These are phyloP conservation scores for Hypoxylon rickii DNA, from an alignment of 495 filamentous ascomycete genomes.

Conservation along the genomic window DNA sequence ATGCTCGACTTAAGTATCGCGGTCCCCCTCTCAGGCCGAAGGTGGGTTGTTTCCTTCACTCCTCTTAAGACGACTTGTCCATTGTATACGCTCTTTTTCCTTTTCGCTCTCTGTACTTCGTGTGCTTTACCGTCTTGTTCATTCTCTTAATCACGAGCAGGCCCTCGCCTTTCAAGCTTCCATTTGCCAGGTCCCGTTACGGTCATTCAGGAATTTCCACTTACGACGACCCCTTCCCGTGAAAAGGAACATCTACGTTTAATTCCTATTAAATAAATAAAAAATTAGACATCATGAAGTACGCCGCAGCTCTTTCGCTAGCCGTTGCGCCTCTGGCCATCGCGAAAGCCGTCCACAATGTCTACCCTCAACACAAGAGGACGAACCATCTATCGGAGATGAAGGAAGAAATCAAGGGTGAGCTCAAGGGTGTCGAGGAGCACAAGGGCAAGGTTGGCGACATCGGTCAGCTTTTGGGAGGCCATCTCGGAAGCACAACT, in stretches of 20 bases:
- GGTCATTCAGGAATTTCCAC: slow-evolving; percentile 35
- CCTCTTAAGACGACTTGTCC: slow-evolving; percentile 38
- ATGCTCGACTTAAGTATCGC: slow-evolving; percentile 59
- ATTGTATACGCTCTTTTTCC: slow-evolving; percentile 41
- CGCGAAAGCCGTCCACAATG: slow-evolving; percentile 53
- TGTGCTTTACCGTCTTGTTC: slow-evolving; percentile 33
- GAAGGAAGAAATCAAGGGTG: slow-evolving; percentile 10
- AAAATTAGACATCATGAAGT: slow-evolving; percentile 60
- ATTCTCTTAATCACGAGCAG: slow-evolving; percentile 58
- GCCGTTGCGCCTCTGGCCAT: slow-evolving; percentile 57
- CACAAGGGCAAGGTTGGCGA: too few species aligned
- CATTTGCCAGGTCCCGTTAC: slow-evolving; percentile 37
- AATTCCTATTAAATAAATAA: slow-evolving; percentile 27
- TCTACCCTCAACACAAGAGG: slow-evolving; percentile 43
- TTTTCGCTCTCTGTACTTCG: slow-evolving; percentile 37
- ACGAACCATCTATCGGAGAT: slow-evolving; percentile 19
- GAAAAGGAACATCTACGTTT: slow-evolving; percentile 25
- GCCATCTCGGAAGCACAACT: slow-evolving; percentile 27
- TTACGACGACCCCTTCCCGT: slow-evolving; percentile 21
- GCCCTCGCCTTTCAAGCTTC: slow-evolving; percentile 53
- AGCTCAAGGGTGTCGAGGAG: too few species aligned
- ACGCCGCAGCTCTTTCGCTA: slow-evolving; percentile 50
- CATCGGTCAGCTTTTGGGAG: too few species aligned
- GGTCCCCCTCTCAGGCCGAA: slow-evolving; percentile 32
- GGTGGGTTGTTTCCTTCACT: slow-evolving; percentile 46